Conservation (phyloP, 148 eudicot genomes). For the Rhododendron mucronatum region DNA sequence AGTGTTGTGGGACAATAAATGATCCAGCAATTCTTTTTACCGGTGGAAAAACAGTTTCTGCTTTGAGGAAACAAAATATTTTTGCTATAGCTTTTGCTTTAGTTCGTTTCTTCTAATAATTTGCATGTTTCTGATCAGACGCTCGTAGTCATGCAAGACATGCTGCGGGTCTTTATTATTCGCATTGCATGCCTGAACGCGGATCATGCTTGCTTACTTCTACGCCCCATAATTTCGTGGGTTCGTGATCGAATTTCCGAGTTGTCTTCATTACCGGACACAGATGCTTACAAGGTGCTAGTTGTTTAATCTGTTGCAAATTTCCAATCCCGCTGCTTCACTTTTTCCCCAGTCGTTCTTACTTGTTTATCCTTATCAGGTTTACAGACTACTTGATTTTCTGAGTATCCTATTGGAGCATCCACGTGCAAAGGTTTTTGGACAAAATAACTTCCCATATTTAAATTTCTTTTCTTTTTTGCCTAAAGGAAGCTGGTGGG, state of each 20-base stretch:
- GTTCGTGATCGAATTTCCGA: slow-evolving; percentile 45
- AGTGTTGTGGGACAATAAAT: slow-evolving; percentile 18
- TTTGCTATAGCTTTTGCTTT: not conserved
- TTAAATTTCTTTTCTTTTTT: not conserved
- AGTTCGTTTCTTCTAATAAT: slow-evolving; percentile 4
- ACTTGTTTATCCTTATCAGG: slow-evolving; percentile 34
- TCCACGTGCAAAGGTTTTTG: slow-evolving; percentile 78
- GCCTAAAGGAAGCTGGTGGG: not conserved
- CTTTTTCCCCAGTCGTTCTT: not conserved
- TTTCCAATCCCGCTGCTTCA: not conserved
- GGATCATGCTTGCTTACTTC: slow-evolving; percentile 55
- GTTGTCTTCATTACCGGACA: slow-evolving; percentile 45
- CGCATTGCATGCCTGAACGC: slow-evolving; percentile 65
- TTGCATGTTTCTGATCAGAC: slow-evolving; percentile 38
- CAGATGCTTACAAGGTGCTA: slow-evolving; percentile 77
- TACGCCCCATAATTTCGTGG: slow-evolving; percentile 69
- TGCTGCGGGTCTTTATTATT: slow-evolving; percentile 80
- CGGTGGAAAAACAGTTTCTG: too few relatives aligned
- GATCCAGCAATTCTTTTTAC: not conserved
- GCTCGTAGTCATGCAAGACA: slow-evolving; percentile 78
- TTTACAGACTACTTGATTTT: slow-evolving; percentile 65
- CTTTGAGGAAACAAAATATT: not conserved
- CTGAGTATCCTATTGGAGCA: slow-evolving; percentile 70
- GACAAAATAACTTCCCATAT: not conserved
- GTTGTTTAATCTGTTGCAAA: not conserved